Percentiles rank a stretch among this genome's conserved stretches.
phyloP scores from a whole-genome alignment of 2,329 filamentous ascomycete species.

The Ascochyta lentis region DNA sequence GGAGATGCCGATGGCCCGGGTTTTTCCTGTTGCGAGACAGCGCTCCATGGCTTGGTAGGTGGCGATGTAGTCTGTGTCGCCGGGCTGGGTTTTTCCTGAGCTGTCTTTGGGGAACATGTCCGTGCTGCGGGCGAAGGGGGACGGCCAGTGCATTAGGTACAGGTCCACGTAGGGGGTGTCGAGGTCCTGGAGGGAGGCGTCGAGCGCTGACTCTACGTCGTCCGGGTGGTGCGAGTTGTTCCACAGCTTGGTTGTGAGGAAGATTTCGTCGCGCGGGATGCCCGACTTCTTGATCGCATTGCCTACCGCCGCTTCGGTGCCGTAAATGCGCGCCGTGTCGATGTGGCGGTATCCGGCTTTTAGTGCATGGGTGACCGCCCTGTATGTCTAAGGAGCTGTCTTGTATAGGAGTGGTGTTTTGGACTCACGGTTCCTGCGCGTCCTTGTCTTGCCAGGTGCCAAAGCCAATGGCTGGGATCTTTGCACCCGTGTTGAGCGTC shows the following conservation, averaged over 20 bases:
- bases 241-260: constrained; percentile 80
- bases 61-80: constrained; percentile 36
- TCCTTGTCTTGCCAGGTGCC: constrained; percentile 44
- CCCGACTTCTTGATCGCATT: constrained; percentile 41
- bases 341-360: constrained; percentile 42
- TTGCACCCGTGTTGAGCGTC: constrained; percentile 70
- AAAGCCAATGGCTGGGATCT: constrained; percentile 77
- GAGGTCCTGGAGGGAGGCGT: constrained; percentile 75
- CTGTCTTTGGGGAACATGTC: constrained; percentile 62
- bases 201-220: constrained; percentile 75
- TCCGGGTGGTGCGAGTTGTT: constrained; percentile 79
- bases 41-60: constrained; percentile 52
- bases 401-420: too few relatives aligned
- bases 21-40: constrained; percentile 42
- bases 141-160: constrained; percentile 80
- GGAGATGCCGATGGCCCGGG: constrained; percentile 41
- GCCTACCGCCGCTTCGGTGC: constrained; percentile 34
- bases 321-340: constrained; percentile 39
- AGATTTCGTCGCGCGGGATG: constrained; percentile 49
- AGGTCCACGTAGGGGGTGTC: constrained; percentile 86
- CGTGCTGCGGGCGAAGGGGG: constrained; percentile 77
- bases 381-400: constrained; percentile 7
- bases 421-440: constrained; percentile 34
- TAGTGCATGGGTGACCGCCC: constrained; percentile 48
- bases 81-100: constrained; percentile 30